These are phyloP conservation scores for Paramarasmius palmivorus DNA, from an alignment of 1,284 basidiomycete species.

Conservation along the genomic window DNA sequence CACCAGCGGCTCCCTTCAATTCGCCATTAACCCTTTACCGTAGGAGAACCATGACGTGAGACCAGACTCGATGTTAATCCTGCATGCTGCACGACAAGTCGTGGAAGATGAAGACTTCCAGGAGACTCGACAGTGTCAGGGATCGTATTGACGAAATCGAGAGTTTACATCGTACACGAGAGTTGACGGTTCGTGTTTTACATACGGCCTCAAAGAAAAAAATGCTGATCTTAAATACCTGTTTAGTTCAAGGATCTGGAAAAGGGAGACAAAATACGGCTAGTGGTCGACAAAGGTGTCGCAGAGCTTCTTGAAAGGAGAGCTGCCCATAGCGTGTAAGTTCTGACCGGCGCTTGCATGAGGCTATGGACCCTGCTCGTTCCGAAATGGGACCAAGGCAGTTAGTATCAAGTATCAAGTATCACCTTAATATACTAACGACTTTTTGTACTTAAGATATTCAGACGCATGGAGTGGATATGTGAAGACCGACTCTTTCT, in stretches of 20 bases:
- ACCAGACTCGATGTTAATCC: constrained; percentile 75
- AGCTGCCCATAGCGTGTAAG: too few species aligned
- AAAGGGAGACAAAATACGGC: constrained; percentile 55
- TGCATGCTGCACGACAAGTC: constrained; percentile 70
- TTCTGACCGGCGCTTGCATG: too few species aligned
- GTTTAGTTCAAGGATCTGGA: constrained; percentile 65
- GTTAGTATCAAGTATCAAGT: too few species aligned
- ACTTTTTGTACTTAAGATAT: neutral
- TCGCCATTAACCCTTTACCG: neutral
- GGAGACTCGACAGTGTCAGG: constrained; percentile 67
- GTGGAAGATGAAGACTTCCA: constrained; percentile 74
- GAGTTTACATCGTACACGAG: constrained; percentile 68
- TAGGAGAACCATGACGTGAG: constrained; percentile 76
- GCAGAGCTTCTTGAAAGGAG: constrained; percentile 27
- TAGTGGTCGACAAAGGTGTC: constrained; percentile 65
- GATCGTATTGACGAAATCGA: constrained; percentile 76
- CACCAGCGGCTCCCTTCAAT: constrained; percentile 6
- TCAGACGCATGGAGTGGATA: constrained; percentile 6
- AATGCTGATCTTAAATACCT: neutral
- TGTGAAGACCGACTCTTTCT: constrained; percentile 4
- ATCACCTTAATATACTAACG: constrained; percentile 4
- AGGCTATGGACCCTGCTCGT: too few species aligned
- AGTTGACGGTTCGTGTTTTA: constrained; percentile 57
- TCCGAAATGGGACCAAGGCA: too few species aligned
- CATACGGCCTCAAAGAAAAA: neutral